A percentile compares a stretch with the other conserved stretches of the same genome.
Conservation (phyloP, 2,329 filamentous ascomycete species). For the Fusarium pseudoanthophilum region DNA sequence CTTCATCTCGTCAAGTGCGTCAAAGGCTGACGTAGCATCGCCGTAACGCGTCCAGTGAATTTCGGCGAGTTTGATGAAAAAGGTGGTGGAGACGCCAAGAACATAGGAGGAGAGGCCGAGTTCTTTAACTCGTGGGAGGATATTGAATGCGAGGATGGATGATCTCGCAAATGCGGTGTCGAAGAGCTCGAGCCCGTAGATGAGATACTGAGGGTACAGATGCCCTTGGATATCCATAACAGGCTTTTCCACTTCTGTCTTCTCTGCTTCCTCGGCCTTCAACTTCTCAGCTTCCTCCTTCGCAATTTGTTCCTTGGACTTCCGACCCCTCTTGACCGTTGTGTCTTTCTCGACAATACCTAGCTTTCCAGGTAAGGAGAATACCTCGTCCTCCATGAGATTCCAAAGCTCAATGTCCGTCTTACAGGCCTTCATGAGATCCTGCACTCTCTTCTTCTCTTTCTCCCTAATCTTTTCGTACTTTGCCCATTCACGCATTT, state of each 20-base stretch:
- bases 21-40: constrained; percentile 65
- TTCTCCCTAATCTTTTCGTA: constrained; percentile 53
- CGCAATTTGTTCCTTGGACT: constrained; percentile 25
- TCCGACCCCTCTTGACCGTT: constrained; percentile 7
- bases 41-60: constrained; percentile 71
- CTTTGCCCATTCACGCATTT: constrained; percentile 48
- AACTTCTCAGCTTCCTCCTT: constrained; percentile 7
- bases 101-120: constrained; percentile 77
- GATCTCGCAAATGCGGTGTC: constrained; percentile 65
- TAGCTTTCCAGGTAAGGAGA: constrained; percentile 67
- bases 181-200: constrained; percentile 66
- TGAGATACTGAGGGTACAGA: constrained; percentile 71
- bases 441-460: constrained; percentile 64
- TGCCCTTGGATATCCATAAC: constrained; percentile 69
- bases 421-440: constrained; percentile 62
- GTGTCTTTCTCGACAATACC: constrained; percentile 56
- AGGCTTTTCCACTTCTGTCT: constrained; percentile 41
- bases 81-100: constrained; percentile 74
- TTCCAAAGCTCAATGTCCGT: constrained; percentile 75
- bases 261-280: background rate
- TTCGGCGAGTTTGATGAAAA: constrained; percentile 75
- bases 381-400: constrained; percentile 73
- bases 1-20: constrained; percentile 73
- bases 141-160: constrained; percentile 67
- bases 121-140: constrained; percentile 74